Conservation (phyloP, 805 yeast genomes). For the Yarrowia phangngaensis region DNA sequence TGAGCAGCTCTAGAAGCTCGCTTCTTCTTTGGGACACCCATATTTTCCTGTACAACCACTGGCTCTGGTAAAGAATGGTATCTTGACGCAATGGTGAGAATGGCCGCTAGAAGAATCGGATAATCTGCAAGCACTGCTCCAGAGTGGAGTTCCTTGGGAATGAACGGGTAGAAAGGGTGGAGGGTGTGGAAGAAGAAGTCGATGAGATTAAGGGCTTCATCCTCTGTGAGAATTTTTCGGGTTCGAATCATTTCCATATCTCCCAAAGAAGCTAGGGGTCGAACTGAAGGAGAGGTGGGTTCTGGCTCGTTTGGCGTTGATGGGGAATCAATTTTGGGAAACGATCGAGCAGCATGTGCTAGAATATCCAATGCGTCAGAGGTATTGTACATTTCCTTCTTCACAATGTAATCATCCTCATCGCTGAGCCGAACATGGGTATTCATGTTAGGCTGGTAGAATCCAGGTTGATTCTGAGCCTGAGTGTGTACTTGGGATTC, state of each 20-base stretch:
- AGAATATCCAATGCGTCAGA: slow-evolving; percentile 42
- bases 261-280: slow-evolving; percentile 38
- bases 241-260: slow-evolving; percentile 59
- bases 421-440: slow-evolving; percentile 58
- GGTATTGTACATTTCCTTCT: slow-evolving; percentile 39
- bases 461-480: no score
- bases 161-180: slow-evolving; percentile 88
- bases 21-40: slow-evolving; percentile 1
- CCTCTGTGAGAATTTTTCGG: slow-evolving; percentile 55
- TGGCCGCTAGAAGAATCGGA: slow-evolving; percentile 76
- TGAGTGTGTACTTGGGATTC: no score
- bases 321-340: slow-evolving; percentile 38
- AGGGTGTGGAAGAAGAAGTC: slow-evolving; percentile 60
- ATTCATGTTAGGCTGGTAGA: no score
- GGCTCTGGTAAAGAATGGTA: slow-evolving; percentile 54
- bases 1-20: slow-evolving; percentile 37
- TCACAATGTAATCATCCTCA: slow-evolving; percentile 31
- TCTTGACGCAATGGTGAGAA: slow-evolving; percentile 74
- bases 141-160: slow-evolving; percentile 69
- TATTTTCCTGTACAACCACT: slow-evolving; percentile 26
- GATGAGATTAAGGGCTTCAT: slow-evolving; percentile 37
- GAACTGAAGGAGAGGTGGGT: slow-evolving; percentile 8
- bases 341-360: slow-evolving; percentile 40
- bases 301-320: slow-evolving; percentile 2
- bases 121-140: slow-evolving; percentile 65